Conservation (phyloP, 495 filamentous ascomycete genomes). For the Aspergillus sparsus region DNA sequence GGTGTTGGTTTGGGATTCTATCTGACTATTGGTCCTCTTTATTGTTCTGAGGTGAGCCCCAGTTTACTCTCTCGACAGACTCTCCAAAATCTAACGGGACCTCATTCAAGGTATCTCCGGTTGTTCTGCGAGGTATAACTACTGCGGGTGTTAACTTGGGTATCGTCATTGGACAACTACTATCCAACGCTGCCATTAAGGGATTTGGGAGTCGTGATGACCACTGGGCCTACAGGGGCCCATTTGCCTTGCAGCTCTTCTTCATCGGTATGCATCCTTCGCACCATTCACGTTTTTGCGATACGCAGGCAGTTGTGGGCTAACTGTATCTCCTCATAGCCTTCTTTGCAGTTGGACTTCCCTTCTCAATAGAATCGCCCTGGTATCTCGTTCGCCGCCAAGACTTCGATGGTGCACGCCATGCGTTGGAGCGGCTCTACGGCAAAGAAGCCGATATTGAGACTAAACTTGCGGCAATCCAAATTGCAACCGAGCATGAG, state of each 20-base stretch:
- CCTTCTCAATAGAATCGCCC: slow-evolving; percentile 48
- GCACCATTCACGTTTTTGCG: background rate
- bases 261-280: slow-evolving; percentile 18
- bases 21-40: slow-evolving; percentile 35
- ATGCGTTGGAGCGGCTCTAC: slow-evolving; percentile 36
- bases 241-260: slow-evolving; percentile 36
- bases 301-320: background rate
- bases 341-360: slow-evolving; percentile 36
- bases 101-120: slow-evolving; percentile 29
- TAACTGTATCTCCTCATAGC: background rate
- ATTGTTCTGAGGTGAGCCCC: slow-evolving; percentile 30
- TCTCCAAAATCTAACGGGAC: background rate
- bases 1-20: slow-evolving; percentile 38
- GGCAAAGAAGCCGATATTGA: slow-evolving; percentile 17
- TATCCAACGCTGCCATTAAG: slow-evolving; percentile 39
- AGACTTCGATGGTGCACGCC: slow-evolving; percentile 36
- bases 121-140: slow-evolving; percentile 40
- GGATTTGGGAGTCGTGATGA: slow-evolving; percentile 34
- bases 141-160: slow-evolving; percentile 41
- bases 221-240: slow-evolving; percentile 35
- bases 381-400: slow-evolving; percentile 47
- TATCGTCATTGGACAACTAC: slow-evolving; percentile 39
- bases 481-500: background rate
- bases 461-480: slow-evolving; percentile 9
- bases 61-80: background rate